These are phyloP conservation scores for Penicillium sp. DNA, from an alignment of 2,329 filamentous ascomycete genomes.

Conservation along the genomic window DNA sequence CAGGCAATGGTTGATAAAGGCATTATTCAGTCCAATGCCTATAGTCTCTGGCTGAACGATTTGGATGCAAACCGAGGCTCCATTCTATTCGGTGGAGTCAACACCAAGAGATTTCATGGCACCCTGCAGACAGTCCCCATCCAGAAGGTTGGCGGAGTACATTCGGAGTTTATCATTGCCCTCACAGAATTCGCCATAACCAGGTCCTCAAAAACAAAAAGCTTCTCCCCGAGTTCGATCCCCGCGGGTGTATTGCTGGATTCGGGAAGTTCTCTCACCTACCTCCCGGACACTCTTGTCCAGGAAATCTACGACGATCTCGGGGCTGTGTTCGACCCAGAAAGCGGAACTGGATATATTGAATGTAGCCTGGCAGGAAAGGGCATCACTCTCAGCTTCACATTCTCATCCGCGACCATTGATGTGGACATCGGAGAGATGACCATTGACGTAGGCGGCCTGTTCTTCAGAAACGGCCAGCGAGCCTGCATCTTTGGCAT, in stretches of 20 bases:
- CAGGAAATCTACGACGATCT: conserved; percentile 55
- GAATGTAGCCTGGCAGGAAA: conserved; percentile 52
- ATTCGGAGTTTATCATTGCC: conserved; percentile 64
- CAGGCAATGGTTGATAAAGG: conserved; percentile 59
- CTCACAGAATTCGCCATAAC: conserved; percentile 56
- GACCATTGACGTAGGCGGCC: conserved; percentile 49
- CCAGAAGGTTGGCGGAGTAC: conserved; percentile 51
- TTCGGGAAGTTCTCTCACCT: conserved; percentile 42
- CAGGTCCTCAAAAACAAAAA: conserved; percentile 20
- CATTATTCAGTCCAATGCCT: conserved; percentile 63
- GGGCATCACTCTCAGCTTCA: conserved; percentile 53
- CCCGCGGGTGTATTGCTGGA: conserved; percentile 40
- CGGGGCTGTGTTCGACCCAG: conserved; percentile 56
- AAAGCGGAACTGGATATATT: conserved; percentile 52
- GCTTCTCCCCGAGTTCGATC: conserved; percentile 40
- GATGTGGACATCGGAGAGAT: conserved; percentile 55
- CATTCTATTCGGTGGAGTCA: conserved; percentile 72
- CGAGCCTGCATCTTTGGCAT: conserved; percentile 50
- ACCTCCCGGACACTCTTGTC: conserved; percentile 36
- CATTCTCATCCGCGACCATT: conserved; percentile 55
- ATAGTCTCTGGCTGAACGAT: conserved; percentile 73
- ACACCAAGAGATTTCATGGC: conserved; percentile 62
- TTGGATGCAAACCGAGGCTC: conserved; percentile 61
- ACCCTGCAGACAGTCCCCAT: conserved; percentile 64
- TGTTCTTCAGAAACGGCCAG: conserved; percentile 34